A percentile compares a stretch with the other conserved stretches of the same genome.
These are phyloP conservation scores for Peterozyma xylosa DNA, from an alignment of 805 yeast genomes.

Conservation along the genomic window DNA sequence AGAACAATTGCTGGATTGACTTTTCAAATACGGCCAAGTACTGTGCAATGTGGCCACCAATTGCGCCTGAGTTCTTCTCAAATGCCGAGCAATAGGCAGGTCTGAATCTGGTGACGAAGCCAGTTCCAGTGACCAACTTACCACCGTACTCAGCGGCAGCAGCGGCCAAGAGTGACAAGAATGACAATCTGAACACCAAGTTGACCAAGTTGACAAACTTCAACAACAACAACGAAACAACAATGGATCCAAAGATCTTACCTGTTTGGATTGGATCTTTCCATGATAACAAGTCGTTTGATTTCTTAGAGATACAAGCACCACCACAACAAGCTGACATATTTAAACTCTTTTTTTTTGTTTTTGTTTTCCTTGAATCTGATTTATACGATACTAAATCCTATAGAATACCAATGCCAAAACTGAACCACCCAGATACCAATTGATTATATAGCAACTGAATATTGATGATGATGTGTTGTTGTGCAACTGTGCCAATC, in stretches of 20 bases:
- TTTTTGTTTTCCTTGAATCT: no score
- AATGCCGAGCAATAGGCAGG: constrained; percentile 38
- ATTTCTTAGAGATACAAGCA: constrained; percentile 18
- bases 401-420: no score
- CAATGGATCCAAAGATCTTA: constrained; percentile 59
- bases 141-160: constrained; percentile 76
- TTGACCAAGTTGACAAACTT: constrained; percentile 59
- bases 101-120: constrained; percentile 71
- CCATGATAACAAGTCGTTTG: constrained; percentile 54
- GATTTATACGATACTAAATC: no score
- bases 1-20: constrained; percentile 46
- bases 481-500: no score
- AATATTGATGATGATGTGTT: no score
- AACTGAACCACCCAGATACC: no score
- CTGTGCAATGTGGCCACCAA: constrained; percentile 26
- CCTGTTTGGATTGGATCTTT: constrained; percentile 70
- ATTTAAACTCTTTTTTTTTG: no score
- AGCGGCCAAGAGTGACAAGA: constrained; percentile 48
- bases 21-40: constrained; percentile 44
- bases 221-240: constrained; percentile 45
- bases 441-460: no score
- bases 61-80: constrained; percentile 19
- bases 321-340: constrained; percentile 20
- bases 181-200: constrained; percentile 51
- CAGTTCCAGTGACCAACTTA: constrained; percentile 66